These are phyloP conservation scores for Dryas drummondii DNA, from an alignment of 306 rosid genomes.

Conservation along the genomic window DNA sequence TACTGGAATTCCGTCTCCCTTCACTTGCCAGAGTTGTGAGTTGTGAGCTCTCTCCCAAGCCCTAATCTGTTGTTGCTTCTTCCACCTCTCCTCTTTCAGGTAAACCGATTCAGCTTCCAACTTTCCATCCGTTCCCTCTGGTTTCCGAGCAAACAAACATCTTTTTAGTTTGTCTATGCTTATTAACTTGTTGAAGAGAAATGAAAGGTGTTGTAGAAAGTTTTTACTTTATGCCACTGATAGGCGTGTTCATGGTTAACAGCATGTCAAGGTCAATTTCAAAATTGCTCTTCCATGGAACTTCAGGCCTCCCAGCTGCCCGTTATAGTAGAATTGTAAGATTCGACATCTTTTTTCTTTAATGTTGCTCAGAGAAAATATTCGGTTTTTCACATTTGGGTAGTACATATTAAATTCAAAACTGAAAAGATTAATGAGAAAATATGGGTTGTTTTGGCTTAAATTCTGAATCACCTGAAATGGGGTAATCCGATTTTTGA, in stretches of 20 bases:
- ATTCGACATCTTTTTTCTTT: neutral
- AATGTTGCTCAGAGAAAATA: too few species aligned
- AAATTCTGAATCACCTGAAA: too few species aligned
- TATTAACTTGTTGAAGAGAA: neutral
- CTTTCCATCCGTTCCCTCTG: neutral
- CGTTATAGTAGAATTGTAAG: slow-evolving; percentile 35
- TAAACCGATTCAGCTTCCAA: neutral
- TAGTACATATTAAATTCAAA: neutral
- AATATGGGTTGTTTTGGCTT: neutral
- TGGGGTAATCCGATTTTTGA: too few species aligned
- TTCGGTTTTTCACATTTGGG: neutral
- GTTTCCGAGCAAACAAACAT: neutral
- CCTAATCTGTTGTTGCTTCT: neutral
- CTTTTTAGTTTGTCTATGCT: too few species aligned
- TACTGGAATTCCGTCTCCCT: too few species aligned
- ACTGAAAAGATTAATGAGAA: too few species aligned
- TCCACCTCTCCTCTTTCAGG: neutral
- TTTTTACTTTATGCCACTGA: neutral
- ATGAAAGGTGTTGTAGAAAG: neutral
- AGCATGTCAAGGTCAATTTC: slow-evolving; percentile 44
- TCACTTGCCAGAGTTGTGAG: too few species aligned
- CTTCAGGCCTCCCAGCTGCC: slow-evolving; percentile 32
- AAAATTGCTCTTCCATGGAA: slow-evolving; percentile 33
- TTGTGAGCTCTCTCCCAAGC: too few species aligned
- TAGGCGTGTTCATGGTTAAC: neutral